These are phyloP conservation scores for Chlorella sorokiniana DNA, from an alignment of 139 green algal species.

Conservation along the genomic window DNA sequence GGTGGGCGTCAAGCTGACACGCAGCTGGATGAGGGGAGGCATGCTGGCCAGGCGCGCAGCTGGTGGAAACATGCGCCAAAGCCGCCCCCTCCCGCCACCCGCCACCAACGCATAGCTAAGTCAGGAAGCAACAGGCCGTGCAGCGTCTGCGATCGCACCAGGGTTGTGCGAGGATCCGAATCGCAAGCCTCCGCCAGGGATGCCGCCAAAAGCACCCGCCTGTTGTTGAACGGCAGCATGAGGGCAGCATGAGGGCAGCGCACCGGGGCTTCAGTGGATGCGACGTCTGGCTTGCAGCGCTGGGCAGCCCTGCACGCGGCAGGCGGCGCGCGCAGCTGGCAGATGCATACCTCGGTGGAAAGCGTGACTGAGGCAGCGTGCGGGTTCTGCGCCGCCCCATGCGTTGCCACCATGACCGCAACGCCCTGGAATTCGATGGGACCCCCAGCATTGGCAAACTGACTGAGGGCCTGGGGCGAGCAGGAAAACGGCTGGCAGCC, in stretches of 20 bases:
- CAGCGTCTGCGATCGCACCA: neutral
- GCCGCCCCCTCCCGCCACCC: no score
- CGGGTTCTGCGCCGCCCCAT: constrained; percentile 40
- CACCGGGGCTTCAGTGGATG: neutral
- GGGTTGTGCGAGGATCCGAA: constrained; percentile 55
- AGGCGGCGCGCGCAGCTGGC: neutral
- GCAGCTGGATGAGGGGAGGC: neutral
- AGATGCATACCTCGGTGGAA: constrained; percentile 44
- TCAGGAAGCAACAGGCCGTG: neutral
- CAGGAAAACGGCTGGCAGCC: no score
- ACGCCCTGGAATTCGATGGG: constrained; percentile 39
- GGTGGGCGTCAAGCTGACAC: neutral
- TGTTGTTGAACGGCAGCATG: no score
- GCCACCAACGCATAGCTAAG: no score
- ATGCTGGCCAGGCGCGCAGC: no score
- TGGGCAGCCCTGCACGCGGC: neutral
- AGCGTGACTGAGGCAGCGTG: constrained; percentile 37
- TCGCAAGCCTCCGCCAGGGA: constrained; percentile 40
- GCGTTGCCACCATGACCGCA: constrained; percentile 43
- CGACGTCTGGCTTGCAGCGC: neutral
- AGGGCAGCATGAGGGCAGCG: neutral
- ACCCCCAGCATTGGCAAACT: no score
- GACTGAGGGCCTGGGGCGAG: no score
- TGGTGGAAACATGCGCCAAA: no score
- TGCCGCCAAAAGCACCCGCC: constrained; percentile 52